phyloP scores from a whole-genome alignment of 1,284 basidiomycete species.

The Omphalotus olearius region DNA sequence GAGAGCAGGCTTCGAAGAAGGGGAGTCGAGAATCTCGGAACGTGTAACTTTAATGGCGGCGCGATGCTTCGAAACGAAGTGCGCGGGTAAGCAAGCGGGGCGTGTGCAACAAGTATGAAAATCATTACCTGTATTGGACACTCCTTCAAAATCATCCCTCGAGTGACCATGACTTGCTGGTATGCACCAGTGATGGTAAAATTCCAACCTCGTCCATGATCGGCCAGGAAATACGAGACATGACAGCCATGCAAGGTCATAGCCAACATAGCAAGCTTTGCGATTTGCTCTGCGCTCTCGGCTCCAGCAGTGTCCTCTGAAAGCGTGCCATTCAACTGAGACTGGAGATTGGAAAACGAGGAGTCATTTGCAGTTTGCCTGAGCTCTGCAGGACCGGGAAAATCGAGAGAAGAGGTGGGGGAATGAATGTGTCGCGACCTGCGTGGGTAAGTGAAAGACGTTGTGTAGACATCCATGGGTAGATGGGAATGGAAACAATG shows the following conservation, averaged over 20 bases:
- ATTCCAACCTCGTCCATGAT: constrained; percentile 76
- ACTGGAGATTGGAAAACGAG: constrained; percentile 32
- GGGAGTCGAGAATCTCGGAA: constrained; percentile 88
- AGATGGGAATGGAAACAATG: constrained; percentile 5
- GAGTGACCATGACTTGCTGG: constrained; percentile 88
- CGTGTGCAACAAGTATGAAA: constrained; percentile 10
- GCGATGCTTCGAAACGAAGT: constrained; percentile 53
- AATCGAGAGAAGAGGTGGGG: constrained; percentile 60
- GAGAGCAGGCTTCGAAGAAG: constrained; percentile 76
- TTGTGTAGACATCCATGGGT: constrained; percentile 88
- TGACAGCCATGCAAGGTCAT: constrained; percentile 80
- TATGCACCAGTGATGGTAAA: constrained; percentile 90
- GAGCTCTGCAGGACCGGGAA: constrained; percentile 42
- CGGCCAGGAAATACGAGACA: constrained; percentile 73
- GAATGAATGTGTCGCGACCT: constrained; percentile 64
- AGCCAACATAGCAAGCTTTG: constrained; percentile 77
- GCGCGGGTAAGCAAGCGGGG: constrained; percentile 11
- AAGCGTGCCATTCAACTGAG: constrained; percentile 38
- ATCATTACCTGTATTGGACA: constrained; percentile 74
- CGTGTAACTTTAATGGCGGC: constrained; percentile 86
- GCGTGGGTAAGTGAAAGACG: constrained; percentile 82
- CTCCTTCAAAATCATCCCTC: constrained; percentile 87
- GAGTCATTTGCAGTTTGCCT: constrained; percentile 38
- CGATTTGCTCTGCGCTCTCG: constrained; percentile 66
- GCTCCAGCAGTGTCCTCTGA: constrained; percentile 41